Conservation (phyloP, 1,284 basidiomycete genomes). For the Tylopilus orsonianus region DNA sequence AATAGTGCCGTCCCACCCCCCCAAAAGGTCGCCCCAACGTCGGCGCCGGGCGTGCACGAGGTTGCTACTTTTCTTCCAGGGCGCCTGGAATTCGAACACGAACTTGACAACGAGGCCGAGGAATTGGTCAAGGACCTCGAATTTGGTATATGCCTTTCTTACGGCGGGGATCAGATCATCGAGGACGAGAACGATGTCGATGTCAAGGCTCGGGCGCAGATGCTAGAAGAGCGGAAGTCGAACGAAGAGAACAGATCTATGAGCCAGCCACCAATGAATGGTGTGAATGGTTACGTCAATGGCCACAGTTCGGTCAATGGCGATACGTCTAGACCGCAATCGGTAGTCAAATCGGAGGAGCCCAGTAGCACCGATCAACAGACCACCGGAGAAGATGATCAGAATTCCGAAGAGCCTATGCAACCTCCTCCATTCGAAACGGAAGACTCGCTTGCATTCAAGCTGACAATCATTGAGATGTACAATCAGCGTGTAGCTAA, state of each 20-base stretch:
- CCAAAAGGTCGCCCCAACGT: constrained; percentile 81
- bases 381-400: constrained; percentile 45
- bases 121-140: constrained; percentile 95
- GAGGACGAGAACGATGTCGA: constrained; percentile 74
- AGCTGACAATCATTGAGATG: constrained; percentile 88
- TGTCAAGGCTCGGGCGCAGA: constrained; percentile 63
- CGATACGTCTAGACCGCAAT: constrained; percentile 40
- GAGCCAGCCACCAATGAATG: constrained; percentile 29
- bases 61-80: constrained; percentile 93
- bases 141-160: constrained; percentile 85
- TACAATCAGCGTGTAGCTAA: constrained; percentile 93
- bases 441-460: constrained; percentile 86
- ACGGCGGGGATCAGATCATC: constrained; percentile 81
- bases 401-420: constrained; percentile 57
- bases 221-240: constrained; percentile 60
- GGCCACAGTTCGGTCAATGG: constrained; percentile 48
- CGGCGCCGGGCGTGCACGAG: constrained; percentile 93
- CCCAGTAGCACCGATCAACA: constrained; percentile 33
- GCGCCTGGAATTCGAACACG: constrained; percentile 95
- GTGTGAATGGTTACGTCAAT: constrained; percentile 49
- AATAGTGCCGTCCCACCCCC: constrained; percentile 48
- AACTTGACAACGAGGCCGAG: constrained; percentile 96
- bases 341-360: constrained; percentile 49
- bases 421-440: constrained; percentile 82
- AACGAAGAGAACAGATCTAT: constrained; percentile 33